Base-by-base conservation (phyloP, 495 filamentous ascomycete species). In the Choiromyces venosus region DNA sequence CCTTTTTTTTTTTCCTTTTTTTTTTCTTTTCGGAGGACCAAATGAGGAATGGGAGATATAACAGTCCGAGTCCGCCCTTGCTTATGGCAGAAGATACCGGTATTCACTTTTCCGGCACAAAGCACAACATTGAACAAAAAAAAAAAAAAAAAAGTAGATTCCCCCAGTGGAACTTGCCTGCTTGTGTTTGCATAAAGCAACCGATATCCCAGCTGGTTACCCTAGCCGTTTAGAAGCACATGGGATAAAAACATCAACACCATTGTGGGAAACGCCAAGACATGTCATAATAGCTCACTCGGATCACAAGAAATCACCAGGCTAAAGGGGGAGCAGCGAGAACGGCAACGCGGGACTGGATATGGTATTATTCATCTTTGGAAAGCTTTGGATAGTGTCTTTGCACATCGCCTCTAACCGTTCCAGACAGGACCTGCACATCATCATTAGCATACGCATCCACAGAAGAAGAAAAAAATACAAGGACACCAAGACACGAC, bases 351-450 rank as follows among this genome's bases (percentile, higher is more conserved):
- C 9, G 65, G 10, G 65, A 66, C 33, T 10, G 5, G 19, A 39
- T n/a, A 38, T 12, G 21, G 14, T 38, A n/a, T 18, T 39, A 21
- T 67, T 36, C 66, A 36, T 35, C 0, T 19, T 9, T 37, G 19
- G 21, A 52, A 10, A 52, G 44, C 0, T 9, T 52, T n/a, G n/a
- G n/a, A n/a, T 9, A 52, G 44, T 25, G 21, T 25, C 44, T 52
- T n/a, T 6, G 19, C 19, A n/a, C 44, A n/a, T n/a, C 19, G 10
- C 21, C 14, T 39, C 67, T 67, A 76, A 25, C 74, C 64, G 19
- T 42, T 56, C 67, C 67, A 71, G 25, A 76, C 67, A 0, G 74
- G 61, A 4, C 74, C 19, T 46, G 4, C n/a, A n/a, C 42, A 21
- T 21, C 42, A 21, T 8, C 44, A 8, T 2, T 52, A 52, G 44